Base-by-base conservation (phyloP, 2,329 filamentous ascomycete genomes). In the Alternaria brassicicola region DNA sequence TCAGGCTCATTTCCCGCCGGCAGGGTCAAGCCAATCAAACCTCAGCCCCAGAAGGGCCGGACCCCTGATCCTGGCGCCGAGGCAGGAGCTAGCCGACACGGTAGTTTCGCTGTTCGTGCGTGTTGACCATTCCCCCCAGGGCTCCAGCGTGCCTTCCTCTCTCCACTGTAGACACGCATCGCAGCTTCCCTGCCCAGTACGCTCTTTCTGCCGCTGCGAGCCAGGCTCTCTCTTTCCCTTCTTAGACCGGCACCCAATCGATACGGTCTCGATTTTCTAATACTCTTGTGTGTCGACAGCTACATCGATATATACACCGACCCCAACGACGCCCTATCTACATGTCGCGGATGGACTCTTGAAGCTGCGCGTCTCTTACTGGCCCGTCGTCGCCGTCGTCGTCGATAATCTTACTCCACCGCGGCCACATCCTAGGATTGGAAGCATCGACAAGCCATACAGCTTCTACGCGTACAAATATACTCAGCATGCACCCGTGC, bases 181-280 rank as follows among this genome's bases (percentile, higher is more conserved):
- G 72, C 68, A 75, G 71, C 70, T 73, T 66, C 72, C 68, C 69
- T 49, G 71, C 71, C 72, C 72, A 65, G 45, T 70, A 76, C 73
- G 74, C 70, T 73, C 70, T 33, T 75, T 75, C 73, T 66, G 67
- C 67, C 62, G 64, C 64, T 71, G 70, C 69, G 68, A 64, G 66
- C 65, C 66, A 52, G 54, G 64, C 67, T 42, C 57, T 58, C 55
- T 57, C 66, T 50, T 67, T 67, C 66, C 66, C 53, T 66, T 70
- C 68, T 68, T 61, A 61, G 67, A 57, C 66, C 59, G 64, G 52
- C 52, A 56, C 53, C 60, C 62, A 63, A 53, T 52, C 63, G 59
- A 51, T 35, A 55, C 64, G 43, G 62, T 55, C 57, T 53, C 61
- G 45, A 55, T 47, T 66, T 30, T 63, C 50, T 57, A 41, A 61